A percentile compares a stretch with the other conserved stretches of the same genome.
phyloP scores from a whole-genome alignment of 192 early-diverging fungal genomes.

The Rhizophagus prolifer region DNA sequence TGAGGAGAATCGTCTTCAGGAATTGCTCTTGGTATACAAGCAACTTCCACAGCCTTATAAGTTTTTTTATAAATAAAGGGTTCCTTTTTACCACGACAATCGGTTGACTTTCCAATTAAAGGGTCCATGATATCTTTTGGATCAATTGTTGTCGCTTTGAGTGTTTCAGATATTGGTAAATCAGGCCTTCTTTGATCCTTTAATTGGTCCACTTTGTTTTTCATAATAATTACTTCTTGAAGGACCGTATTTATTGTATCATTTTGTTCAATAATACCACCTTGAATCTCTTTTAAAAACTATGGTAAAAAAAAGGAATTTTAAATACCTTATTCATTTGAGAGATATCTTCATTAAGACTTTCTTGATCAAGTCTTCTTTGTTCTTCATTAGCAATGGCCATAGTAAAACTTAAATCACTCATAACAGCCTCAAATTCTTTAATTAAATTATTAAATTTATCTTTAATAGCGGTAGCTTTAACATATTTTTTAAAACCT shows the following conservation, averaged over 20 bases:
- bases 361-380: constrained; percentile 14
- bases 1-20: not conserved
- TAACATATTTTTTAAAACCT: constrained; percentile 23
- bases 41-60: constrained; percentile 17
- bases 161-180: not conserved
- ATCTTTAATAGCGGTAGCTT: not conserved
- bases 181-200: not conserved
- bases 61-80: constrained; percentile 11
- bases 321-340: constrained; percentile 22
- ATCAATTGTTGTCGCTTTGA: not conserved
- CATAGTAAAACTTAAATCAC: constrained; percentile 10
- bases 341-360: constrained; percentile 3
- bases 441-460: constrained; percentile 7
- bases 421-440: constrained; percentile 15
- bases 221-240: constrained; percentile 18
- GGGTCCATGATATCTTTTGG: not conserved
- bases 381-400: constrained; percentile 23
- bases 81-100: not conserved
- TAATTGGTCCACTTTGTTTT: constrained; percentile 13
- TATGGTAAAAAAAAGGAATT: not conserved
- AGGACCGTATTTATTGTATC: constrained; percentile 17
- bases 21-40: not conserved
- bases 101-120: not conserved
- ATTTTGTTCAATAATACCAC: constrained; percentile 5
- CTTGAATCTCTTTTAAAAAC: constrained; percentile 18